These are phyloP conservation scores for Sporobolomyces phaffii DNA, from an alignment of 768 basidiomycete genomes.

Conservation along the genomic window DNA sequence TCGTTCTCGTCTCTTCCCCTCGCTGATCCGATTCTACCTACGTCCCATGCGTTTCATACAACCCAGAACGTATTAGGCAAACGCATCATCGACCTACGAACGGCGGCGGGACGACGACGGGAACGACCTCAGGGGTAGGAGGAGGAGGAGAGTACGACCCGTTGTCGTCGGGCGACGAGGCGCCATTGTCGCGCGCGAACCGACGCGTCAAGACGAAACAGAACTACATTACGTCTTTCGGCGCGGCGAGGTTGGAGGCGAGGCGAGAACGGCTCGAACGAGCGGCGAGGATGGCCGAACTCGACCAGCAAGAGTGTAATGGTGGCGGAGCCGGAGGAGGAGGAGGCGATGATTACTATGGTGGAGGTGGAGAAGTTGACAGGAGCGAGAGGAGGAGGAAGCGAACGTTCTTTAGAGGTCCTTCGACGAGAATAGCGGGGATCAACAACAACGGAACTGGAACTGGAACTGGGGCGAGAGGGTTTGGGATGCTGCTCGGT, in stretches of 20 bases:
- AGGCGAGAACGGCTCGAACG: conserved; percentile 1
- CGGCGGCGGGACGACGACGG: too few species aligned
- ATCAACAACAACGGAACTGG: neutral
- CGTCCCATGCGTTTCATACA: too few species aligned
- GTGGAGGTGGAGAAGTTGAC: neutral
- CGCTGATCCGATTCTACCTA: too few species aligned
- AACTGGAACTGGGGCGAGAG: neutral
- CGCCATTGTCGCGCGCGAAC: neutral
- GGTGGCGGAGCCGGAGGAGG: neutral
- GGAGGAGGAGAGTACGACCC: conserved; percentile 7
- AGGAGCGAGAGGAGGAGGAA: conserved; percentile 5
- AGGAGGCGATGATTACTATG: neutral
- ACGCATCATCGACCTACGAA: neutral
- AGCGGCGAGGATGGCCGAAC: neutral
- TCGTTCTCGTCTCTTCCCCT: neutral
- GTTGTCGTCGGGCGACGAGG: conserved; percentile 15
- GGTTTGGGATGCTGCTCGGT: neutral
- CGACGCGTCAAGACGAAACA: neutral
- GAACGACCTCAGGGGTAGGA: too few species aligned
- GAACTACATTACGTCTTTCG: conserved; percentile 18
- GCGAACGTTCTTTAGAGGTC: conserved; percentile 24
- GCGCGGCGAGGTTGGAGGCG: neutral
- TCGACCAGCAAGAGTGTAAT: conserved; percentile 1
- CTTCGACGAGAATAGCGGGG: neutral
- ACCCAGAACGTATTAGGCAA: conserved; percentile 23